Base-by-base conservation (phyloP, 2,329 filamentous ascomycete genomes). In the Pseudogymnoascus sp. region DNA sequence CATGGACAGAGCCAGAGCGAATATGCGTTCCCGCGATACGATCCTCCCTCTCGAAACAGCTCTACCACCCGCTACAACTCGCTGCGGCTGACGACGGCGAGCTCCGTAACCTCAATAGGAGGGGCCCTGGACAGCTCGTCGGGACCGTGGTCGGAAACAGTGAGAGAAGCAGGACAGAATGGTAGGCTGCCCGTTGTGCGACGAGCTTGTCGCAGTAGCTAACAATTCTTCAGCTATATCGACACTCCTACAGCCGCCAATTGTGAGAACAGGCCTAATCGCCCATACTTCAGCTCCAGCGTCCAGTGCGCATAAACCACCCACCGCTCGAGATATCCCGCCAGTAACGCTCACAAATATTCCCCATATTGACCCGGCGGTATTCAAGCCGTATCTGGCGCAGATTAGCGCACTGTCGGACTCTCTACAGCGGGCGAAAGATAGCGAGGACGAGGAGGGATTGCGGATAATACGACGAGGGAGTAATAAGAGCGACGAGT, bases 291-390 rank as follows among this genome's bases (percentile, higher is more conserved):
- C 87, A 1, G 86, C 88, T 2, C 84, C 90, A 1, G 75, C 76
- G 14, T 85, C 85, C n/a, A 89, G 85, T 69, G 80, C 87, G 12
- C 90, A 95, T 71, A 93, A 88, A 69, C 88, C 90, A 12, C 93
- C 93, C 0, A 96, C 91, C 0, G 82, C 90, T 16, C 86, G 86
- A 74, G 93, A 99, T 72, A 99, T 99, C 38, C 93, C 93, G 1
- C 93, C 93, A 0, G 95, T 99, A 0, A 88, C 91, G 0, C 80
- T 99, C 64, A 93, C 92, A 6, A 96, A 96, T 69, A 90, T 97
- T 52, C 84, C 88, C 9, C 89, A 89, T 69, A 82, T 97, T 68
- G 90, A 96, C 40, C 76, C 85, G 0, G 84, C 88, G 65, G 88
- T 89, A 63, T 99, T 99, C 74, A 87, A 87, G 61, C 81, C 90